phyloP scores from a whole-genome alignment of 1,284 basidiomycete genomes.

The Exsudoporus floridanus region DNA sequence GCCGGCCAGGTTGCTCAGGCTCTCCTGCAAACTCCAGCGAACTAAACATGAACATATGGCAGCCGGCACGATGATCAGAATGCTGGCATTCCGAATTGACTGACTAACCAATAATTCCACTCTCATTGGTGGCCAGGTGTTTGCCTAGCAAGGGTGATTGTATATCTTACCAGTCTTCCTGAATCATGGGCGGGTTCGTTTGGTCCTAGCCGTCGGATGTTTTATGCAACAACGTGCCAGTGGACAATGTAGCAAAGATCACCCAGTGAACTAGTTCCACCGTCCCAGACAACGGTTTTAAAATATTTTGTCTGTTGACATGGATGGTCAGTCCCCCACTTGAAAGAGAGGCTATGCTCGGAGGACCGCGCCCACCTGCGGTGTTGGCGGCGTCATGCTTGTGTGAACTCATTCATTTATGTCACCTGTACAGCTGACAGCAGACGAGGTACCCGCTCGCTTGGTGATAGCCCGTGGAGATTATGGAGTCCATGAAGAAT shows the following conservation, averaged over 20 bases:
- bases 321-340: neutral
- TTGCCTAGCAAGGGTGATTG: neutral
- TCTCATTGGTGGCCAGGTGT: neutral
- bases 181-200: neutral
- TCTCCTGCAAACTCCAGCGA: neutral
- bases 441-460: constrained; percentile 1
- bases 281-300: neutral
- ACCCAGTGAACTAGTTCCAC: neutral
- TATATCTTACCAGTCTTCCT: neutral
- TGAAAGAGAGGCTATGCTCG: neutral
- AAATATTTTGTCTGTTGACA: neutral
- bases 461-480: neutral
- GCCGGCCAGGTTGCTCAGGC: neutral
- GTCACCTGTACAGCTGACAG: neutral
- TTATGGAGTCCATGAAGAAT: neutral
- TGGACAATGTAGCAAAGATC: neutral
- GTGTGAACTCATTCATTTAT: constrained; percentile 6
- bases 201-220: constrained; percentile 1
- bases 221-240: neutral
- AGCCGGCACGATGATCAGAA: constrained; percentile 2
- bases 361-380: neutral
- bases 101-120: constrained; percentile 6
- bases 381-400: neutral
- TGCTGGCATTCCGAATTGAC: constrained; percentile 7
- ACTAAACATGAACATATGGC: neutral